Conservation (phyloP, 1,139 yeast species). For the Yamadazyma dushanensis region DNA sequence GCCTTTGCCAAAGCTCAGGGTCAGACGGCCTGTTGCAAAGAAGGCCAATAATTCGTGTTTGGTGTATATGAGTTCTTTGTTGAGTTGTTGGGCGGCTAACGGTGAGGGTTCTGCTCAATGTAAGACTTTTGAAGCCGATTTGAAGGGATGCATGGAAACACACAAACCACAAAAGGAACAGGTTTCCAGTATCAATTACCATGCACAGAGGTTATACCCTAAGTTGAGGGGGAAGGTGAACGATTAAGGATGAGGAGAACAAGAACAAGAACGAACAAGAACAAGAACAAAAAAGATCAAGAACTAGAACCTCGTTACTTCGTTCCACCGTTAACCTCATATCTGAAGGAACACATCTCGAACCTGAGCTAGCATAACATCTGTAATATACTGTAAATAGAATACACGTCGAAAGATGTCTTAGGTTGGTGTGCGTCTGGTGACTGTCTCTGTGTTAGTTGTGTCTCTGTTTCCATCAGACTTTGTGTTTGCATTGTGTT, state of each 20-base stretch:
- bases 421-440: too few relatives aligned
- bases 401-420: too few relatives aligned
- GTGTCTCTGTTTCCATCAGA: too few relatives aligned
- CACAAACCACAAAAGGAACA: constrained; percentile 48
- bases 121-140: constrained; percentile 55
- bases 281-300: too few relatives aligned
- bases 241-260: constrained; percentile 57
- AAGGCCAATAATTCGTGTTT: constrained; percentile 70
- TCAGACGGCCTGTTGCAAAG: constrained; percentile 60
- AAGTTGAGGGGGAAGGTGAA: constrained; percentile 75
- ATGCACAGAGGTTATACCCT: constrained; percentile 77
- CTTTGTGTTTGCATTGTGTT: too few relatives aligned
- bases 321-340: too few relatives aligned
- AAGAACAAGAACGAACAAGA: too few relatives aligned
- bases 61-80: constrained; percentile 78
- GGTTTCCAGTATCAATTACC: constrained; percentile 66
- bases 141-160: constrained; percentile 49
- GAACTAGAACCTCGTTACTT: too few relatives aligned
- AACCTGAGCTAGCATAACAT: too few relatives aligned
- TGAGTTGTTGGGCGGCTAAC: constrained; percentile 96
- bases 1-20: constrained; percentile 73
- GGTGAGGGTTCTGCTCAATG: constrained; percentile 80
- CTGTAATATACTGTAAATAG: background rate
- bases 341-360: too few relatives aligned
- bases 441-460: too few relatives aligned